Evolutionary conservation across 768 basidiomycete genomes (phyloP).

Genomic region (Holtermanniella nyarrowii): DNA sequence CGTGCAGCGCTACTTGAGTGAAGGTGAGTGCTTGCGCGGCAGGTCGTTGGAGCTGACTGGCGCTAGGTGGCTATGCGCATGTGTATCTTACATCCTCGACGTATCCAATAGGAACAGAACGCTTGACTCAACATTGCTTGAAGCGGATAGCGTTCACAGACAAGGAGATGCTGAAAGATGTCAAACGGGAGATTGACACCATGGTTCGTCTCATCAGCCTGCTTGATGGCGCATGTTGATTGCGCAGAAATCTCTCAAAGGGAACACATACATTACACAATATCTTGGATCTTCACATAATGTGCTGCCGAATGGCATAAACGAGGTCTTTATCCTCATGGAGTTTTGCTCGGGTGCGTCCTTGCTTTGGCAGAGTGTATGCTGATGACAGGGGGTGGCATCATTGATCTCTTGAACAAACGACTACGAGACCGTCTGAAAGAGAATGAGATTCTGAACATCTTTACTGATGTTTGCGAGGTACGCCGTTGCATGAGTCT

Average conservation of each 20-base stretch:
- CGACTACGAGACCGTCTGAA: conserved; percentile 86
- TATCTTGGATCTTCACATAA: conserved; percentile 93
- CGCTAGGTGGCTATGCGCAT: conserved; percentile 87
- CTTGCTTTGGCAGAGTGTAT: not conserved
- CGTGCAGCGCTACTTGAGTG: conserved; percentile 88
- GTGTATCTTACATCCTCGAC: conserved; percentile 89
- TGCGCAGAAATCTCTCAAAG: conserved; percentile 69
- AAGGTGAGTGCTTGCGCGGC: conserved; percentile 53
- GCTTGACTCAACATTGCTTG: conserved; percentile 74
- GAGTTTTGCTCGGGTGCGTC: conserved; percentile 79
- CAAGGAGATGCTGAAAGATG: conserved; percentile 79
- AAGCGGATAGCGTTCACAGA: conserved; percentile 90
- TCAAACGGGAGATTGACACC: conserved; percentile 95
- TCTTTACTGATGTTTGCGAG: conserved; percentile 95
- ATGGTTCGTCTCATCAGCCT: conserved; percentile 58
- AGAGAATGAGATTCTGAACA: conserved; percentile 91
- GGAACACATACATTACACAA: conserved; percentile 90
- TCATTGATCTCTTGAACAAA: conserved; percentile 99
- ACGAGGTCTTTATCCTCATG: conserved; percentile 98
- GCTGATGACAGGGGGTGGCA: conserved; percentile 66
- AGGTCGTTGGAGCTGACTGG: not conserved
- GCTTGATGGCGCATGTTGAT: conserved; percentile 5
- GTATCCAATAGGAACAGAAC: conserved; percentile 52
- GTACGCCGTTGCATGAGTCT: conserved; percentile 14
- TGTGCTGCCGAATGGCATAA: conserved; percentile 66